These are phyloP conservation scores for Hyaloperonospora arabidopsidis DNA, from an alignment of 352 stramenopile species.

Conservation along the genomic window DNA sequence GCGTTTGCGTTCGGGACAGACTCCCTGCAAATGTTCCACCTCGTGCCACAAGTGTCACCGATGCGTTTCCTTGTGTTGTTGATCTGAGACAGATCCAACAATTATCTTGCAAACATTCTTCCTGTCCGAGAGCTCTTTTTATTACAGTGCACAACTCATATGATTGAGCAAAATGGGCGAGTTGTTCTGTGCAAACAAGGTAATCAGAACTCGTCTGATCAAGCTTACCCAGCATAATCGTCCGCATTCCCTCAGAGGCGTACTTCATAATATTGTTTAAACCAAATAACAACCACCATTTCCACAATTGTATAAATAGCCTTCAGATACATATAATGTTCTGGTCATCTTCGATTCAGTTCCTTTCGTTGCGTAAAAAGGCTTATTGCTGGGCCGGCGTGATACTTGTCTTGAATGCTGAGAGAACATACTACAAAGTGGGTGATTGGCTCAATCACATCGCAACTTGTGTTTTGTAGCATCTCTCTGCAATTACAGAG, in stretches of 20 bases:
- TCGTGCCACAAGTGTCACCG: too few species aligned
- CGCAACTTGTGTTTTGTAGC: background rate
- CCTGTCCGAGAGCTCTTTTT: too few species aligned
- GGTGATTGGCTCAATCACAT: constrained; percentile 9
- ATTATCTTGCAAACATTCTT: too few species aligned
- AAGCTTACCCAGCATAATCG: background rate
- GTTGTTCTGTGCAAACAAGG: background rate
- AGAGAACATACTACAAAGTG: constrained; percentile 14
- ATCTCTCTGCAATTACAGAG: background rate
- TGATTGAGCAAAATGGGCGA: background rate
- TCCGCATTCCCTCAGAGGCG: background rate
- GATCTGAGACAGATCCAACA: too few species aligned
- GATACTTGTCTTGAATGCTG: constrained; percentile 1
- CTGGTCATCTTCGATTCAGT: constrained; percentile 1
- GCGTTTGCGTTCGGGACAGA: too few species aligned
- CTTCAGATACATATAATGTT: constrained; percentile 3
- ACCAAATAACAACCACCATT: background rate
- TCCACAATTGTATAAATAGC: background rate
- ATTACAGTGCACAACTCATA: too few species aligned
- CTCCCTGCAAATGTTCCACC: too few species aligned
- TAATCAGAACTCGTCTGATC: background rate
- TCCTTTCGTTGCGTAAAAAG: constrained; percentile 11
- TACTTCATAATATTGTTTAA: background rate
- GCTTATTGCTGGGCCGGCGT: constrained; percentile 11
- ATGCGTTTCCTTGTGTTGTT: too few species aligned